Conservation (phyloP, 2,329 filamentous ascomycete species). For the Dactylellina cionopaga region DNA sequence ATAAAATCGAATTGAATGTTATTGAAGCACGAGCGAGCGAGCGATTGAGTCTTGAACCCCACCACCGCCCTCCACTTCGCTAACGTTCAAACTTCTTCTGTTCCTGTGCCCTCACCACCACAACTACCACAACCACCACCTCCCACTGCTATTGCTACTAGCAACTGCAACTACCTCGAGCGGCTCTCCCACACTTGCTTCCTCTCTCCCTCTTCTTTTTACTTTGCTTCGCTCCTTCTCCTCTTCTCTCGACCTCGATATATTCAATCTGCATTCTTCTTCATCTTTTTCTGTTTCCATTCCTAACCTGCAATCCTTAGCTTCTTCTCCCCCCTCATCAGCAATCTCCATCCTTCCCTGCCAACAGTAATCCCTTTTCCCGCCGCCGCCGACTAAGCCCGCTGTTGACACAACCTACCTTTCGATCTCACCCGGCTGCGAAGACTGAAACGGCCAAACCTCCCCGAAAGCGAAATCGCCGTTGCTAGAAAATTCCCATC, state of each 20-base stretch:
- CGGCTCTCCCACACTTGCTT: neutral
- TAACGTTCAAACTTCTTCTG: too few relatives aligned
- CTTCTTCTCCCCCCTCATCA: neutral
- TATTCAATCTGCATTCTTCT: neutral
- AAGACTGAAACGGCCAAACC: slow-evolving; percentile 24
- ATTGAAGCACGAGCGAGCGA: slow-evolving; percentile 6
- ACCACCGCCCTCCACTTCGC: slow-evolving; percentile 19
- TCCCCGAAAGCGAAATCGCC: slow-evolving; percentile 29
- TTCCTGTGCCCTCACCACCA: too few relatives aligned
- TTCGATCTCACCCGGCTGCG: slow-evolving; percentile 41
- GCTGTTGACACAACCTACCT: slow-evolving; percentile 24
- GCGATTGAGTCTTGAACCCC: slow-evolving; percentile 4
- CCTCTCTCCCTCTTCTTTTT: neutral
- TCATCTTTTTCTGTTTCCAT: slow-evolving; percentile 8
- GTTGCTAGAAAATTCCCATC: neutral
- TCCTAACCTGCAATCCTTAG: neutral
- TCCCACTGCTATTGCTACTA: neutral
- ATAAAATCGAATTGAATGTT: neutral
- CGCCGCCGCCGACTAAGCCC: too few relatives aligned
- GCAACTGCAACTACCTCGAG: neutral
- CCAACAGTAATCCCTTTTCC: neutral
- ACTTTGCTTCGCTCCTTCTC: neutral
- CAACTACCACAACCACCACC: neutral
- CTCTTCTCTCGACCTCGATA: neutral
- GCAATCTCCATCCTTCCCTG: neutral